Evolutionary conservation across 768 basidiomycete species (phyloP), one percentile per base, ranked within the genome.

Genomic region (Daedalea quercina): DNA sequence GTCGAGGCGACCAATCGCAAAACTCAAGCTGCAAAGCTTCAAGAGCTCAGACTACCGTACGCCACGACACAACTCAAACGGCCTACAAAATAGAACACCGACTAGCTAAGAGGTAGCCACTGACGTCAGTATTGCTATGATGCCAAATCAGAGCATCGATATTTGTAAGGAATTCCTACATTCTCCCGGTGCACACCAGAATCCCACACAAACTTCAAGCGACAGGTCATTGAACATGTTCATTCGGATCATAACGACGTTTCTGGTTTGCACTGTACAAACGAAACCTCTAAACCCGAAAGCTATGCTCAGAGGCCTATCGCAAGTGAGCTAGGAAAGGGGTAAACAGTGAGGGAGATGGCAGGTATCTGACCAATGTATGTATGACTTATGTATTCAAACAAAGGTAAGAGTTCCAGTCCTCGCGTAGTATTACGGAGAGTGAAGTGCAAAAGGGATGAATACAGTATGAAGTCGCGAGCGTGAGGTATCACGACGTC

Each of bases 401-500:
- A 31, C 28, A 31, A 11, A 31, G 6, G 11, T 9, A 47, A 47
- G 41, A 42, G n/a, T 42, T n/a, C 17, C 12, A 23, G 9, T 33
- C 25, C 28, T 31, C 28, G 28, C 4, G 6, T 11, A 22, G 35
- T 37, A 49, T 49, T 49, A 49, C 46, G 19, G 19, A 44, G 8
- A 24, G 24, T 15, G 37, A 31, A 9, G 28, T 19, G 24, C 8
- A 19, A 33, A 47, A 22, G 22, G 11, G 34, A 22, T 11, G 34
- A 37, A 23, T 37, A 51, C 8, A 15, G 41, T 33, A 43, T 12
- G 41, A 40, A 40, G 34, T 40, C 50, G 41, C 50, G 25, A 26
- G 22, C 28, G 40, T 43, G 22, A 23, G 50, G 50, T 51, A 51
- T 51, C 50, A 51, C 50, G 20, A 31, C 41, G 15, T 7, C 12